phyloP scores from a whole-genome alignment of 2,329 filamentous ascomycete genomes.

The Neopestalotiopsis rosae region DNA sequence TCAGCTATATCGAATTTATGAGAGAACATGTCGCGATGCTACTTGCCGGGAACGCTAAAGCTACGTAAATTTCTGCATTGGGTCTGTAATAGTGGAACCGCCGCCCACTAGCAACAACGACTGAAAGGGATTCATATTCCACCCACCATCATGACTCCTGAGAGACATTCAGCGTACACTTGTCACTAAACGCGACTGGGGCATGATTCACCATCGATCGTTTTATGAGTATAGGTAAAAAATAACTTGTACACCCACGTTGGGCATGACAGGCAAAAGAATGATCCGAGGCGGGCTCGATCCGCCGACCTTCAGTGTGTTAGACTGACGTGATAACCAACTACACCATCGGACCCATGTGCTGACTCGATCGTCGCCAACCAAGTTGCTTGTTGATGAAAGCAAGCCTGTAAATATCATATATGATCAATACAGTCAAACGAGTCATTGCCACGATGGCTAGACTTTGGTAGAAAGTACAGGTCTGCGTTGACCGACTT shows the following conservation, averaged over 20 bases:
- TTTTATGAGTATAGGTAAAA: not conserved
- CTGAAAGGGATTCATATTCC: no score
- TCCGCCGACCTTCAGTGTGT: conserved; percentile 17
- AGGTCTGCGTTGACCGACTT: no score
- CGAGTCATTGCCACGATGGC: not conserved
- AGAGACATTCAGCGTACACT: no score
- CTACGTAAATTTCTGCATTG: not conserved
- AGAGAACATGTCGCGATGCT: not conserved
- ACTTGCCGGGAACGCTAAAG: not conserved
- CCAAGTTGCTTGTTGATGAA: not conserved
- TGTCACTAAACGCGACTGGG: no score
- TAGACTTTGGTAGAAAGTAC: no score
- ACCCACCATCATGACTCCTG: no score
- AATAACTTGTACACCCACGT: not conserved
- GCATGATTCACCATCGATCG: not conserved
- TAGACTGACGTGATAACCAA: conserved; percentile 18
- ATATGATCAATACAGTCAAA: not conserved
- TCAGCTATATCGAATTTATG: no score
- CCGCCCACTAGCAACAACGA: not conserved
- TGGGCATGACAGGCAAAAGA: not conserved
- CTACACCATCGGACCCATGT: conserved; percentile 16
- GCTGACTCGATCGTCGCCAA: conserved; percentile 9
- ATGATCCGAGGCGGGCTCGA: conserved; percentile 17
- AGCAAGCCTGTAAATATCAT: not conserved
- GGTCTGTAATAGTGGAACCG: not conserved